A percentile compares a stretch with the other conserved stretches of the same genome.
Conservation (phyloP, 345 rosid genomes). For the Chamaenerion angustifolium region DNA sequence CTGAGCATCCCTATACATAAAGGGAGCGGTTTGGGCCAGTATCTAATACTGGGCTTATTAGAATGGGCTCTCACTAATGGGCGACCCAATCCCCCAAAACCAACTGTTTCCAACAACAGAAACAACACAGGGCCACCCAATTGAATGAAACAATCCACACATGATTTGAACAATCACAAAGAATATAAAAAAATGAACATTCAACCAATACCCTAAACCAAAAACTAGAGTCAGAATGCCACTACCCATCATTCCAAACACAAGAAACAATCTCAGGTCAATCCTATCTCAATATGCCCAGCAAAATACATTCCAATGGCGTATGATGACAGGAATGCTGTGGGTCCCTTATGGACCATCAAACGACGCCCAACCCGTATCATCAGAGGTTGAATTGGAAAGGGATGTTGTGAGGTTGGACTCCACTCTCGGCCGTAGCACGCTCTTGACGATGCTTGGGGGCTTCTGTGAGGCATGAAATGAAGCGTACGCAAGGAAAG, state of each 20-base stretch:
- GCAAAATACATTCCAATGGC: constrained; percentile 77
- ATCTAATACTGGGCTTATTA: too few relatives aligned
- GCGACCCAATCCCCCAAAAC: too few relatives aligned
- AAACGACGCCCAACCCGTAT: constrained; percentile 76
- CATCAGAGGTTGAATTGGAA: too few relatives aligned
- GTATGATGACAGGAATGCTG: constrained; percentile 57
- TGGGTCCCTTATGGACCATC: constrained; percentile 50
- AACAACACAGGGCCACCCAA: constrained; percentile 97
- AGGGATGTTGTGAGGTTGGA: too few relatives aligned
- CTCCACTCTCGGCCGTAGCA: too few relatives aligned
- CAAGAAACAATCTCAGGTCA: constrained; percentile 78
- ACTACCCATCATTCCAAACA: constrained; percentile 85
- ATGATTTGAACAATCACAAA: constrained; percentile 55
- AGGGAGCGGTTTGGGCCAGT: too few relatives aligned
- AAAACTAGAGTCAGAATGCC: constrained; percentile 74
- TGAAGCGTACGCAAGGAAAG: constrained; percentile 76
- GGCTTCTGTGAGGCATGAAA: too few relatives aligned
- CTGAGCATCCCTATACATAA: too few relatives aligned
- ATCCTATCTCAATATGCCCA: constrained; percentile 74
- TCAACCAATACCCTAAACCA: too few relatives aligned
- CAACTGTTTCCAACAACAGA: constrained; percentile 77
- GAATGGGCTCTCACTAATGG: too few relatives aligned
- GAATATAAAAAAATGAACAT: constrained; percentile 36
- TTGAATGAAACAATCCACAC: constrained; percentile 83
- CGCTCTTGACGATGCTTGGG: too few relatives aligned